Conservation (phyloP, 371 early-diverging fungal genomes). For the Mortierella sp. region DNA sequence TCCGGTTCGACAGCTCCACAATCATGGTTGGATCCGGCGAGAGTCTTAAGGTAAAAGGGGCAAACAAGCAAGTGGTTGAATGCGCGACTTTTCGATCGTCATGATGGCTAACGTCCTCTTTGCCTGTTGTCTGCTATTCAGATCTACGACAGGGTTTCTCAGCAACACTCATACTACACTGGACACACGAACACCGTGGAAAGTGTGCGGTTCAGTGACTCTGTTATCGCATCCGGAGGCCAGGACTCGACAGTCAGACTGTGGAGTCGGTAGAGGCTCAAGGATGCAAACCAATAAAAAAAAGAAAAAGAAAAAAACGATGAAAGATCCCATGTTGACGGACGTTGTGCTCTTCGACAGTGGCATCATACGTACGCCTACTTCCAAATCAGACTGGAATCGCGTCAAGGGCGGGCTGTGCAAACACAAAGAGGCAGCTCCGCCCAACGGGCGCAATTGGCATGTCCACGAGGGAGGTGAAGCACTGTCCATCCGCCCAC, state of each 20-base stretch:
- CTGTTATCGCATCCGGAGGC: slow-evolving; percentile 63
- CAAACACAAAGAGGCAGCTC: no score
- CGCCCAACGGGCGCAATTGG: no score
- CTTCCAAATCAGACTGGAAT: no score
- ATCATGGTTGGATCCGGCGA: slow-evolving; percentile 63
- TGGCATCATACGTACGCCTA: no score
- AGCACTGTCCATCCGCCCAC: no score
- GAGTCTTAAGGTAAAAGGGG: slow-evolving; percentile 62
- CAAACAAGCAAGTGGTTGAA: not conserved
- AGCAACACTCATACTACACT: slow-evolving; percentile 62
- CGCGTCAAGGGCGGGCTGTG: no score
- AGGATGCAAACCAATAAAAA: not conserved
- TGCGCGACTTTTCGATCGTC: not conserved
- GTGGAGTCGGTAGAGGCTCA: slow-evolving; percentile 58
- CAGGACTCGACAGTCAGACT: slow-evolving; percentile 67
- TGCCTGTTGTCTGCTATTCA: slow-evolving; percentile 11
- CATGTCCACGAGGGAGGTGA: no score
- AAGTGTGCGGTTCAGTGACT: slow-evolving; percentile 61
- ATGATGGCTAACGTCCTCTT: not conserved
- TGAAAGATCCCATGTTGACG: no score
- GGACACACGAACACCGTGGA: slow-evolving; percentile 64
- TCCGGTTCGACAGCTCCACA: slow-evolving; percentile 68
- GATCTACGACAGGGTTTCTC: slow-evolving; percentile 72
- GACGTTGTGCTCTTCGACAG: no score
- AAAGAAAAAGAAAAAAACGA: slow-evolving; percentile 1